Evolutionary conservation across 1,284 basidiomycete genomes (phyloP).

Genomic region (Trichosporon sp.): DNA sequence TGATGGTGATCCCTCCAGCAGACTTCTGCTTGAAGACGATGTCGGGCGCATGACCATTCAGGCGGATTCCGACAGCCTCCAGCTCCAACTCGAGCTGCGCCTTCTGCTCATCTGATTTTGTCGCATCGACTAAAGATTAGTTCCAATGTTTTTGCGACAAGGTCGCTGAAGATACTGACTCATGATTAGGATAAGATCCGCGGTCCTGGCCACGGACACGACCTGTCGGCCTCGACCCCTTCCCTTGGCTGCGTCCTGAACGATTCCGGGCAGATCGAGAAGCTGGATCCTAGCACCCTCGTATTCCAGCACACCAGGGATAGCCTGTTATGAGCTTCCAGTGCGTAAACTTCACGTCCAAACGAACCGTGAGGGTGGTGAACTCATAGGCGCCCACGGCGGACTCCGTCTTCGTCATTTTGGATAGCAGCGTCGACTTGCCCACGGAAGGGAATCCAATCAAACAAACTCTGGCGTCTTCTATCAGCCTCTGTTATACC

Average conservation of each 20-base stretch:
- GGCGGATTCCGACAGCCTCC: conserved; percentile 90
- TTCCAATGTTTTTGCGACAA: background rate
- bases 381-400: conserved; percentile 93
- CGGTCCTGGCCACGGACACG: conserved; percentile 87
- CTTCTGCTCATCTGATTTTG: conserved; percentile 90
- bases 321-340: conserved; percentile 56
- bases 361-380: conserved; percentile 75
- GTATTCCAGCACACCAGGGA: conserved; percentile 90
- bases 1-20: conserved; percentile 86
- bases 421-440: conserved; percentile 88
- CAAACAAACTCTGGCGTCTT: conserved; percentile 82
- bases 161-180: conserved; percentile 57
- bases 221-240: conserved; percentile 93
- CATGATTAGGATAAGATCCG: conserved; percentile 91
- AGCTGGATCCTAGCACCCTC: conserved; percentile 89
- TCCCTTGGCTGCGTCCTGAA: conserved; percentile 89
- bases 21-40: conserved; percentile 65
- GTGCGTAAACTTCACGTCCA: background rate
- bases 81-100: conserved; percentile 82
- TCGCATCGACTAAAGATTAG: conserved; percentile 67
- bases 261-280: conserved; percentile 93
- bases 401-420: conserved; percentile 83
- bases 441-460: conserved; percentile 95
- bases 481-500: background rate
- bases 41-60: conserved; percentile 85